Percentiles rank a stretch among this genome's conserved stretches.
Evolutionary conservation across 2,329 filamentous ascomycete species (phyloP).

Genomic region (Helminthosporium solani): DNA sequence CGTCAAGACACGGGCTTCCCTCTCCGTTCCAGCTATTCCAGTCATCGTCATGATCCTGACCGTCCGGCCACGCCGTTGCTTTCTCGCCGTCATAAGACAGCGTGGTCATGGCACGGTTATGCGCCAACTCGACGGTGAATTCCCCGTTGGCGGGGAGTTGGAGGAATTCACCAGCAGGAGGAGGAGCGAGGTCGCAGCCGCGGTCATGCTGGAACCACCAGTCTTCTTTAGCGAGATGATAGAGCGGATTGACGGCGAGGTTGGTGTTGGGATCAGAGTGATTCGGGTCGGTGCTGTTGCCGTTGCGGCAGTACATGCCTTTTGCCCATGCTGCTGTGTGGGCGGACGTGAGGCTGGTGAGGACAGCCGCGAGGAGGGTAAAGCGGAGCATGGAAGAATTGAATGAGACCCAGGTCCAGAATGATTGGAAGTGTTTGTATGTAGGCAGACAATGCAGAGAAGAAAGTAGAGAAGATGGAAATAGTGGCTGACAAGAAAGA

Average conservation of each 20-base stretch:
- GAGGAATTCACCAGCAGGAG: conserved; percentile 42
- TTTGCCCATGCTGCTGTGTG: conserved; percentile 43
- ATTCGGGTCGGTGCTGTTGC: conserved; percentile 33
- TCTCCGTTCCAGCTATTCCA: conserved; percentile 46
- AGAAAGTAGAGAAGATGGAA: neutral
- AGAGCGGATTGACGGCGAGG: conserved; percentile 50
- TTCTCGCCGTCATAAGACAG: conserved; percentile 47
- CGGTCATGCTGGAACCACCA: conserved; percentile 56
- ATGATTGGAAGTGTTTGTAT: neutral
- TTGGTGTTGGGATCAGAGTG: conserved; percentile 45
- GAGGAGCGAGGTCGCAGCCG: conserved; percentile 48
- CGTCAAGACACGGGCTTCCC: conserved; percentile 39
- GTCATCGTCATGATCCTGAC: conserved; percentile 47
- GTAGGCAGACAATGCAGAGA: neutral
- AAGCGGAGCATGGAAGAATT: conserved; percentile 11
- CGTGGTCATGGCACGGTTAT: conserved; percentile 53
- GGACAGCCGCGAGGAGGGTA: conserved; percentile 10
- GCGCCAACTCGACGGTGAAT: conserved; percentile 53
- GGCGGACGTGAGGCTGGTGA: conserved; percentile 24
- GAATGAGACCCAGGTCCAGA: neutral
- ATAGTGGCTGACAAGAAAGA: neutral
- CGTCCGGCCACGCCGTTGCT: conserved; percentile 51
- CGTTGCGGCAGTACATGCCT: conserved; percentile 45
- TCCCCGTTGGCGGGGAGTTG: conserved; percentile 52
- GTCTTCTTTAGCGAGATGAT: conserved; percentile 46